Base-by-base conservation (phyloP, 305 asterid species). In the Fraxinus xanthoxyloides region DNA sequence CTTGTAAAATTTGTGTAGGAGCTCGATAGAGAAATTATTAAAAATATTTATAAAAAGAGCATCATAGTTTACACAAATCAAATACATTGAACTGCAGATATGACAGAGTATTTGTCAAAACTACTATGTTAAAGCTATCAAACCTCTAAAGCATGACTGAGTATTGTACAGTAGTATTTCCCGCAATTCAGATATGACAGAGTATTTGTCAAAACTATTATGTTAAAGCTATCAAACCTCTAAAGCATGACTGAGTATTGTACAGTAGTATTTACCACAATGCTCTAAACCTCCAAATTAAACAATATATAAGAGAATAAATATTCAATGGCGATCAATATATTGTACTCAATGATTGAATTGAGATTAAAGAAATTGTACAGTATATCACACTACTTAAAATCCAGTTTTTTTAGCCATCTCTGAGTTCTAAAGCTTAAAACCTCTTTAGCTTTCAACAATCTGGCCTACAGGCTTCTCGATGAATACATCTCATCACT, bases 11-110 rank as follows among this genome's bases (percentile, higher is more conserved):
- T 82, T 67, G 69, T 43, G 8, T 7, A 74, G 61, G 26, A 54
- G 65, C n/a, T 78, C 35, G 63, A 70, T 13, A 79, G 17, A 31
- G n/a, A 61, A 72, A 30, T 13, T 23, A 31, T 31, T 17, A 76
- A 13, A 79, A 34, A 65, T 34, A 56, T 56, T 35, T 72, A 32
- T 8, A 7, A 56, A 30, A 40, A 38, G 77, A 76, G 63, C 2
- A 35, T 4, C 40, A 59, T 26, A 59, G 51, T 56, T 77, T 65
- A 54, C 48, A 54, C 30, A 72, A 23, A 75, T 82, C 81, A 67
- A 38, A 43, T 75, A 61, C 72, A 24, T 61, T 23, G 32, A 59
- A 59, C 69, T 59, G 30, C 15, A 23, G 26, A 61, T 61, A 65
- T 10, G 72, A 65, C 32, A 19, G 10, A 8, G 9, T 56, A 56